Evolutionary conservation across 73 alveolate species (phyloP).

Genomic region (Uronychia setigera): DNA sequence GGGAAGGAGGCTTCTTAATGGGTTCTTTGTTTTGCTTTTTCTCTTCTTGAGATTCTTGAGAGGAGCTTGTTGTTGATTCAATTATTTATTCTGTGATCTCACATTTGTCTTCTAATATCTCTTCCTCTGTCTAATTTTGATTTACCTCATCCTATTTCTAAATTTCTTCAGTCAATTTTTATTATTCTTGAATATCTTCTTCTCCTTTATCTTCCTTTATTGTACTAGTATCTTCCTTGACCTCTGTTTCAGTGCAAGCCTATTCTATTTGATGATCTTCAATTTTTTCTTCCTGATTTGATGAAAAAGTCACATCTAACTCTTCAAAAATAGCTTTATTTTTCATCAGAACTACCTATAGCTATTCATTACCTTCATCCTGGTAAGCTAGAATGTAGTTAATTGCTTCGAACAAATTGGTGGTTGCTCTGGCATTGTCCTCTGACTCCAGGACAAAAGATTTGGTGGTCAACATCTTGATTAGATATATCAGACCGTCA

Average conservation of each 20-base stretch:
- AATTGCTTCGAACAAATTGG: slow-evolving; percentile 62
- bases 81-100: neutral
- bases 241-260: neutral
- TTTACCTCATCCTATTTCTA: neutral
- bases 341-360: slow-evolving; percentile 51
- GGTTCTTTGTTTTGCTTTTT: too few relatives aligned
- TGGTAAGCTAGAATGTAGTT: slow-evolving; percentile 66
- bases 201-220: neutral
- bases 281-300: neutral
- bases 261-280: neutral
- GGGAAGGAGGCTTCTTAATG: neutral
- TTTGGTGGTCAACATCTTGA: slow-evolving; percentile 55
- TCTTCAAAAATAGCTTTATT: slow-evolving; percentile 16
- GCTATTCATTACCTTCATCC: slow-evolving; percentile 60
- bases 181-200: neutral
- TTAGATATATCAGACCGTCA: slow-evolving; percentile 55
- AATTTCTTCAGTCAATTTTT: neutral
- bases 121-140: neutral
- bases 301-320: neutral
- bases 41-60: too few relatives aligned
- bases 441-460: slow-evolving; percentile 55
- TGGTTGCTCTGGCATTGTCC: slow-evolving; percentile 54
- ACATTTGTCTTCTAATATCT: neutral
- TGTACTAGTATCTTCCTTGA: neutral
- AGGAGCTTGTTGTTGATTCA: too few relatives aligned